Evolutionary conservation across 2,329 filamentous ascomycete species (phyloP).

Genomic region (Zymoseptoria pseudotritici): DNA sequence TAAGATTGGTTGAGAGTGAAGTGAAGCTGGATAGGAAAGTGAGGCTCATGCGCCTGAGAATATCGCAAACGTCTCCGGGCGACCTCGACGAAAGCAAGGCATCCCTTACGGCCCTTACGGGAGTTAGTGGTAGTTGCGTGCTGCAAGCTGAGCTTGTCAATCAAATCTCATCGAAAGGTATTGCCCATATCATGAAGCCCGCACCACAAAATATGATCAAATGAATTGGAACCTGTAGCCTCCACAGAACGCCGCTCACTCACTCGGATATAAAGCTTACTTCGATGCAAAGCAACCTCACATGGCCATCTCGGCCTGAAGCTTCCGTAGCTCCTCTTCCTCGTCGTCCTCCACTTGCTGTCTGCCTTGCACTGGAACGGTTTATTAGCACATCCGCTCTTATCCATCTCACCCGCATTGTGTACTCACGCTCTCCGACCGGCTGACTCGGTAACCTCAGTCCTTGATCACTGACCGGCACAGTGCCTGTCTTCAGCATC

Average conservation of each 20-base stretch:
- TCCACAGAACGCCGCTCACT: not conserved
- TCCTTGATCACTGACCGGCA: constrained; percentile 73
- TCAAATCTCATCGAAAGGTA: not conserved
- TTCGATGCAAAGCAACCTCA: constrained; percentile 34
- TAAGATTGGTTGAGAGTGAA: not conserved
- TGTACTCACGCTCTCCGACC: constrained; percentile 64
- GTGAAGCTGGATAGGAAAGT: not conserved
- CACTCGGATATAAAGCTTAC: not conserved
- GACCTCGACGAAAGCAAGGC: no score
- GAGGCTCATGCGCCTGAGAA: not conserved
- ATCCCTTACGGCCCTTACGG: no score
- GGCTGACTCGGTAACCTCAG: constrained; percentile 68
- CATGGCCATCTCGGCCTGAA: constrained; percentile 98
- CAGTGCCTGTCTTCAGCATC: constrained; percentile 81
- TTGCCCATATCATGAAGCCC: not conserved
- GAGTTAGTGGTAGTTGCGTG: no score
- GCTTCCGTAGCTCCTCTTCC: constrained; percentile 83
- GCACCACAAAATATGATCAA: not conserved
- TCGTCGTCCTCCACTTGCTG: constrained; percentile 68
- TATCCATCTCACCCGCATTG: not conserved
- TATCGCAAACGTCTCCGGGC: no score
- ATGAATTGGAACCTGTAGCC: not conserved
- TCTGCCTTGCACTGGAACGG: constrained; percentile 38
- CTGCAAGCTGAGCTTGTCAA: not conserved
- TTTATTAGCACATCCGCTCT: constrained; percentile 6